Conservation (phyloP, 2,329 filamentous ascomycete genomes). For the Colletotrichum spinosum region DNA sequence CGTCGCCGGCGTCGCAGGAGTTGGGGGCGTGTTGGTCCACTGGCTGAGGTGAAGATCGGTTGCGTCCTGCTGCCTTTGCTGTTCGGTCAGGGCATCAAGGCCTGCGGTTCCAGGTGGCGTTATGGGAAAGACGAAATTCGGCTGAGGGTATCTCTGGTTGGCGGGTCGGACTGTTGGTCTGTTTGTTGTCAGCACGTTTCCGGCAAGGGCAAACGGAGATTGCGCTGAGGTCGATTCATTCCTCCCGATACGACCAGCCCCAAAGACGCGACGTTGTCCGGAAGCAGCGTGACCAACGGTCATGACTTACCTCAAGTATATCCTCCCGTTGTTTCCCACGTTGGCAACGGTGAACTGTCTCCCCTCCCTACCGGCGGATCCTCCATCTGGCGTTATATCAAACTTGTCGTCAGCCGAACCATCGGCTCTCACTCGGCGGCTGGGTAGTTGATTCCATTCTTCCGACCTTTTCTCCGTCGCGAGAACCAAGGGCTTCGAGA, state of each 20-base stretch:
- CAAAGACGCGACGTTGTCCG: conserved; percentile 21
- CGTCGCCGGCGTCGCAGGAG: conserved; percentile 42
- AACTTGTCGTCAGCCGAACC: conserved; percentile 58
- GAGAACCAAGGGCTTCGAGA: conserved; percentile 56
- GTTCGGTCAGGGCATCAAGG: conserved; percentile 58
- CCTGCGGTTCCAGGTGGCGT: conserved; percentile 71
- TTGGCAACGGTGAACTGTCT: conserved; percentile 84
- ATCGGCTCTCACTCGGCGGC: conserved; percentile 59
- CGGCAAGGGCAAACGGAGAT: conserved; percentile 21
- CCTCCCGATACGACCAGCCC: conserved; percentile 7
- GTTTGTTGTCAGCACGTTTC: conserved; percentile 39
- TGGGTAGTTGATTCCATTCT: conserved; percentile 49
- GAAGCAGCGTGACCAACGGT: conserved; percentile 13
- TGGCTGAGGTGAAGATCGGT: conserved; percentile 49
- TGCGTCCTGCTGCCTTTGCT: conserved; percentile 41
- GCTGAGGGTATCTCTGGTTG: conserved; percentile 71
- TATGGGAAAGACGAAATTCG: conserved; percentile 69
- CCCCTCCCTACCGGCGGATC: conserved; percentile 71
- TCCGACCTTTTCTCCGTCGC: conserved; percentile 59
- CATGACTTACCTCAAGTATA: conserved; percentile 78
- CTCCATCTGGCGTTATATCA: conserved; percentile 70
- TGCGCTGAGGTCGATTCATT: conserved; percentile 30
- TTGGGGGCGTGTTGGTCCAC: conserved; percentile 56
- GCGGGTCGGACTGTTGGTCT: conserved; percentile 73
- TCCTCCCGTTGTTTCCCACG: conserved; percentile 84